Base-by-base conservation (phyloP, 2,329 filamentous ascomycete genomes). In the Alternaria postmessia region DNA sequence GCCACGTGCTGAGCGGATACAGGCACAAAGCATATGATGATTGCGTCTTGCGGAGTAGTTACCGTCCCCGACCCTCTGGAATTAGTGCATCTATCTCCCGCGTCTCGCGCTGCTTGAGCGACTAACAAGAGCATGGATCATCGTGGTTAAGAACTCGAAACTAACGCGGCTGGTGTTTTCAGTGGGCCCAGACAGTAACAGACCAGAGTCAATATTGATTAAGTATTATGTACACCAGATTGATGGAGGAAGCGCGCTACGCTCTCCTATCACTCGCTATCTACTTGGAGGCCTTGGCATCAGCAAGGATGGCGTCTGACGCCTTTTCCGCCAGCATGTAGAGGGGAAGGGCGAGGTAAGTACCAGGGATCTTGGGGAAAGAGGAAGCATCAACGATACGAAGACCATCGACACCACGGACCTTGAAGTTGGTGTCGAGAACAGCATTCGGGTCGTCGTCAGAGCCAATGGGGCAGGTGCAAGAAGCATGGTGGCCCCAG, bases 241-340 rank as follows among this genome's bases (percentile, higher is more conserved):
- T 14, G 32, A 16, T 8, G 46, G 14, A 24, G 20, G 32, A n/a
- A 11, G 32, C 32, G 18, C 20, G 20, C 46, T 49, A 38, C 8
- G 16, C 20, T 34, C 20, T 49, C 20, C 30, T 12, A 7, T 14
- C 36, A 36, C 32, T 24, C 46, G 32, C 20, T 49, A 36, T 49
- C 20, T 49, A 49, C 8, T 49, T 49, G 14, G 46, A 48, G 4
- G 22, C 20, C 52, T 51, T 59, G 9, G 61, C 65, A 47, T 61
- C 70, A 39, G 62, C 70, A 16, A 77, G 51, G 83, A 89, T 88
- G 6, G 82, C 83, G 73, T 88, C 86, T 2, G 85, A 84, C 1
- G 87, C 87, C 80, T 89, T 89, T 79, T 89, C 87, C 1, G 81
- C 82, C 5, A 86, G 78, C 74, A 89, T 86, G 65, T 86, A 87